Conservation (phyloP, 805 yeast genomes). For the Candida qinlingensis region DNA sequence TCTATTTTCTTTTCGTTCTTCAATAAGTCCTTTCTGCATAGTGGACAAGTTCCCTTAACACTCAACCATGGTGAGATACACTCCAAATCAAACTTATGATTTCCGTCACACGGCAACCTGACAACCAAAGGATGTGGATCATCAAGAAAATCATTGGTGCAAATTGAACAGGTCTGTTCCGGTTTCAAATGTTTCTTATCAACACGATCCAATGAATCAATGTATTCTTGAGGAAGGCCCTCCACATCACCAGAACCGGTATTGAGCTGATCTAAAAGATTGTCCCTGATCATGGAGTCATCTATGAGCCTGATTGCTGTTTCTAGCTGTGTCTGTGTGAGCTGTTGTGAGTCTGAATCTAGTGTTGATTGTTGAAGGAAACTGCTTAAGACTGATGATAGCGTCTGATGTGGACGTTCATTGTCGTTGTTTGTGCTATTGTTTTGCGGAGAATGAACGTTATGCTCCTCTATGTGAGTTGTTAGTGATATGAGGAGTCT, state of each 20-base stretch:
- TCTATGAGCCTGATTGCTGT: conserved; percentile 15
- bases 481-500: neutral
- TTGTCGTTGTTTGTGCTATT: conserved; percentile 2
- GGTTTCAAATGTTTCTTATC: conserved; percentile 34
- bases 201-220: conserved; percentile 77
- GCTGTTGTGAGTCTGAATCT: conserved; percentile 7
- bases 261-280: conserved; percentile 22
- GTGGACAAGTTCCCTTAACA: conserved; percentile 71
- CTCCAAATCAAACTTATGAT: conserved; percentile 81
- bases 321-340: conserved; percentile 12
- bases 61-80: conserved; percentile 89
- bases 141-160: conserved; percentile 65
- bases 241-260: conserved; percentile 19
- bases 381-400: conserved; percentile 10
- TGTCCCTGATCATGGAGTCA: conserved; percentile 18
- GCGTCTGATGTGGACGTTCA: conserved; percentile 15
- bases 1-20: conserved; percentile 37
- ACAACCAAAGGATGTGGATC: conserved; percentile 81
- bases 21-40: conserved; percentile 72
- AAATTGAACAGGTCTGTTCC: conserved; percentile 76
- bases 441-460: neutral
- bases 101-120: conserved; percentile 54
- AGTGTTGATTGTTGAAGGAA: conserved; percentile 9
- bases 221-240: conserved; percentile 64
- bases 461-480: conserved; percentile 4